Evolutionary conservation across 2,329 filamentous ascomycete species (phyloP).

Genomic region (Penicillium vulpinum): DNA sequence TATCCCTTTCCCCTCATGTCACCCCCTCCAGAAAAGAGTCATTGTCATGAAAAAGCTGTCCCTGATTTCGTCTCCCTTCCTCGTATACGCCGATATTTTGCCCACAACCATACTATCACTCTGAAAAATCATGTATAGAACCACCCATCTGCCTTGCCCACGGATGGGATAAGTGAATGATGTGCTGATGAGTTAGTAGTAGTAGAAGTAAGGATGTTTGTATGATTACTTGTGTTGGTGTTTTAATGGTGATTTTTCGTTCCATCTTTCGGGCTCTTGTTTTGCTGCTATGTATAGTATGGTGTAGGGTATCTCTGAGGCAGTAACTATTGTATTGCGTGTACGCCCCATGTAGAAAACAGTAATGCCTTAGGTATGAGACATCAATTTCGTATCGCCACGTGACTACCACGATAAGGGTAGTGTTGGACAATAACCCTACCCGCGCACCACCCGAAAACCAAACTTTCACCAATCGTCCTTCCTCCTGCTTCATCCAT

Average conservation of each 20-base stretch:
- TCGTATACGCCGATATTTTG: conserved; percentile 18
- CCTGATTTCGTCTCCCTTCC: conserved; percentile 16
- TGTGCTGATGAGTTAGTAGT: conserved; percentile 6
- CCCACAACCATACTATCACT: conserved; percentile 6
- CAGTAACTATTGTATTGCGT: too few species aligned
- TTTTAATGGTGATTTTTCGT: neutral
- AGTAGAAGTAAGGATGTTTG: conserved; percentile 2
- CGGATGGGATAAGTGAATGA: conserved; percentile 3
- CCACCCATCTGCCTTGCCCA: neutral
- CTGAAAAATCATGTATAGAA: conserved; percentile 16
- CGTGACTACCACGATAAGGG: neutral
- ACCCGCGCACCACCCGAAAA: conserved; percentile 35
- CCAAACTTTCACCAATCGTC: conserved; percentile 21
- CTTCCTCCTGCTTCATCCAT: conserved; percentile 29
- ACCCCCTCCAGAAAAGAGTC: conserved; percentile 32
- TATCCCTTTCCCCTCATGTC: conserved; percentile 21
- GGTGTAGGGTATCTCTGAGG: too few species aligned
- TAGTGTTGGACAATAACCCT: conserved; percentile 24
- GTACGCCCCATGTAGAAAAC: neutral
- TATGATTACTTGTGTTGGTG: neutral
- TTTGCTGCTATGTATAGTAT: neutral
- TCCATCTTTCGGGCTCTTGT: neutral
- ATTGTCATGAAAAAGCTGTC: conserved; percentile 34
- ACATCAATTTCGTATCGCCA: neutral
- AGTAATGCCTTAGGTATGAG: neutral